Evolutionary conservation across 2,329 filamentous ascomycete genomes (phyloP).

Genomic region (Trichoderma sp.): DNA sequence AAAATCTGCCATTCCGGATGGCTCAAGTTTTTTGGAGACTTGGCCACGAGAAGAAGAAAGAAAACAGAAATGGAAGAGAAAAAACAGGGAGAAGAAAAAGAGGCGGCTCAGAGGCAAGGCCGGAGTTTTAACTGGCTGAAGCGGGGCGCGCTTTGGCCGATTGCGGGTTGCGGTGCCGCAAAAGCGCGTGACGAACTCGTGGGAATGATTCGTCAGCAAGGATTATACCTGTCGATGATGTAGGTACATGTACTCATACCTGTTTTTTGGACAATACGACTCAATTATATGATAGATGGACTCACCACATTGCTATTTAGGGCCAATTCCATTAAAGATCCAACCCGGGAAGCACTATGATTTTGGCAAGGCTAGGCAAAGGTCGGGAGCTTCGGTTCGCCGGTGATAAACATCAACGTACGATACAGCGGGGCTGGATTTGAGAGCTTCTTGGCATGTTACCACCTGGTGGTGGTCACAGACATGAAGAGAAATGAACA

Average conservation of each 20-base stretch:
- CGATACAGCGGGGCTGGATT: background rate
- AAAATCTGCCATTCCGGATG: conserved; percentile 38
- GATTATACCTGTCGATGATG: background rate
- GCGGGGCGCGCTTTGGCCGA: conserved; percentile 18
- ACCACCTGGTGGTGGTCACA: background rate
- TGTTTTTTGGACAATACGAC: background rate
- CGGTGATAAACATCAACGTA: background rate
- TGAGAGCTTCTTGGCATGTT: background rate
- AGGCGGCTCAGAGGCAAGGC: conserved; percentile 19
- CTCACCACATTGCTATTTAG: background rate
- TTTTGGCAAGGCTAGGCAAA: background rate
- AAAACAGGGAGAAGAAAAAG: conserved; percentile 23
- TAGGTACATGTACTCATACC: background rate
- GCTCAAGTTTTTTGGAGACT: conserved; percentile 7
- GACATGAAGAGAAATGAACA: background rate
- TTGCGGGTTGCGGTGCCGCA: background rate
- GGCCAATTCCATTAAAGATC: background rate
- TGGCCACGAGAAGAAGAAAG: conserved; percentile 20
- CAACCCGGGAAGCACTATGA: background rate
- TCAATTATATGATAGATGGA: background rate
- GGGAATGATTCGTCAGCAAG: conserved; percentile 18
- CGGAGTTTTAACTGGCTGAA: conserved; percentile 20
- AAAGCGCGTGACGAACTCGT: background rate
- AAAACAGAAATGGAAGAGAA: conserved; percentile 23
- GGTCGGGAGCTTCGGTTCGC: background rate